A percentile compares a stretch with the other conserved stretches of the same genome.
Conservation (phyloP, 805 yeast genomes). For the Candida oleophila region DNA sequence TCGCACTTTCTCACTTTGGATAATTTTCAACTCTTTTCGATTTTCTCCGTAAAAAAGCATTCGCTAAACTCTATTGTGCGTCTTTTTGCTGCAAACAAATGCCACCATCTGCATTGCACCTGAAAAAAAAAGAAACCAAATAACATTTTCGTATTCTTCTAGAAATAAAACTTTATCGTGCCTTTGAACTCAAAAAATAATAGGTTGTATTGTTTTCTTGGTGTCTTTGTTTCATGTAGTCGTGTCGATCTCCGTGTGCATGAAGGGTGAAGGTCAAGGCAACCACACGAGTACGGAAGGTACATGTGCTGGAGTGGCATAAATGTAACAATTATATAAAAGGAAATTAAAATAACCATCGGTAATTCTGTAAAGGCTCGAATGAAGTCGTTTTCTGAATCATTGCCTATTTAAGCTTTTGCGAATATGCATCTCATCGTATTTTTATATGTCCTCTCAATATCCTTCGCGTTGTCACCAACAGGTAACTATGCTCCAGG, state of each 20-base stretch:
- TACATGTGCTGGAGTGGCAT: too few relatives aligned
- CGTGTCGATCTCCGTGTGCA: background rate
- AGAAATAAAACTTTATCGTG: too few relatives aligned
- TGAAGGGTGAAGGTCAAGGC: too few relatives aligned
- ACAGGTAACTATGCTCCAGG: slow-evolving; percentile 64
- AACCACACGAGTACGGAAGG: too few relatives aligned
- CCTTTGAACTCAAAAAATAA: too few relatives aligned
- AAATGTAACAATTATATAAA: too few relatives aligned
- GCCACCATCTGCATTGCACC: background rate
- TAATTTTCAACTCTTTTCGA: background rate
- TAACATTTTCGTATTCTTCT: too few relatives aligned
- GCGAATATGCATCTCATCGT: background rate
- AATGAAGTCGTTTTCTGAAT: background rate
- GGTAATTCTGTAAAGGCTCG: too few relatives aligned
- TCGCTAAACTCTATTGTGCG: background rate
- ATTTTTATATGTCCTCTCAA: slow-evolving; percentile 15
- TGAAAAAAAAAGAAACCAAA: background rate
- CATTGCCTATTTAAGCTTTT: background rate
- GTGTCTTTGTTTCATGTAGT: background rate
- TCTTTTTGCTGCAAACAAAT: background rate
- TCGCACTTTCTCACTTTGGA: background rate
- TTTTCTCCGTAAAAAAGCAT: background rate
- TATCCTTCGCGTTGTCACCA: slow-evolving; percentile 48
- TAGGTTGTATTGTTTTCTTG: background rate
- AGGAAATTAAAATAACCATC: too few relatives aligned